Percentiles rank a stretch among this genome's conserved stretches.
phyloP scores from a whole-genome alignment of 768 basidiomycete species.

The Xanthoconium purpureum region DNA sequence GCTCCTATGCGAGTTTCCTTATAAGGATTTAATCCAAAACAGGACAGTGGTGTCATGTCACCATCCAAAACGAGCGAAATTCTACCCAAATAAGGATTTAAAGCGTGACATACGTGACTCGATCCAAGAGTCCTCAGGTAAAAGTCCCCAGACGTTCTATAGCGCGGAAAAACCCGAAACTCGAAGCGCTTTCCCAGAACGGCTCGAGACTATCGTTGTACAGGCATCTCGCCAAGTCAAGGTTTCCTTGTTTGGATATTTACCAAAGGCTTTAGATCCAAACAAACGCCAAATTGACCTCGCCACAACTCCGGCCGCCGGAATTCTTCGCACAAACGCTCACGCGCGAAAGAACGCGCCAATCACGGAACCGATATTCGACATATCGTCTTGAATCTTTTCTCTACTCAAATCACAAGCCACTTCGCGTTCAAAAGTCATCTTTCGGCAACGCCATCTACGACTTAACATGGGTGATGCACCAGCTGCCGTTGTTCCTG shows the following conservation, averaged over 20 bases:
- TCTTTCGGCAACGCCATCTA: not conserved
- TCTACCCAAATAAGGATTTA: too few species aligned
- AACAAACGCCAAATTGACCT: conserved; percentile 16
- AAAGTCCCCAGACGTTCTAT: too few species aligned
- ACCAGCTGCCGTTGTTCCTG: not conserved
- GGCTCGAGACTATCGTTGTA: too few species aligned
- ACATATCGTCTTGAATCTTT: not conserved
- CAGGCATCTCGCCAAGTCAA: too few species aligned
- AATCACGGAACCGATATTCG: not conserved
- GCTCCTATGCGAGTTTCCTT: too few species aligned
- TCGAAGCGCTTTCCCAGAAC: too few species aligned
- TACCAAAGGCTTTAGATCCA: conserved; percentile 29
- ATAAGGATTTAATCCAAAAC: too few species aligned
- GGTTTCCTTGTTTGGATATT: conserved; percentile 11
- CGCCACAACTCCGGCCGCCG: not conserved
- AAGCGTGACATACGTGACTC: too few species aligned
- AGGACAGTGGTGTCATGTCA: too few species aligned
- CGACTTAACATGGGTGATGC: conserved; percentile 20
- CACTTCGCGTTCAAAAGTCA: not conserved
- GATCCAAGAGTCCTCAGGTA: too few species aligned
- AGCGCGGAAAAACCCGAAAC: too few species aligned
- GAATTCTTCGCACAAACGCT: not conserved
- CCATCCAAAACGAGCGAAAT: too few species aligned
- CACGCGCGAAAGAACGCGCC: conserved; percentile 2
- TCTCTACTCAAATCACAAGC: not conserved